Evolutionary conservation across 2,329 filamentous ascomycete species (phyloP).

Genomic region (Colletotrichum simmondsii): DNA sequence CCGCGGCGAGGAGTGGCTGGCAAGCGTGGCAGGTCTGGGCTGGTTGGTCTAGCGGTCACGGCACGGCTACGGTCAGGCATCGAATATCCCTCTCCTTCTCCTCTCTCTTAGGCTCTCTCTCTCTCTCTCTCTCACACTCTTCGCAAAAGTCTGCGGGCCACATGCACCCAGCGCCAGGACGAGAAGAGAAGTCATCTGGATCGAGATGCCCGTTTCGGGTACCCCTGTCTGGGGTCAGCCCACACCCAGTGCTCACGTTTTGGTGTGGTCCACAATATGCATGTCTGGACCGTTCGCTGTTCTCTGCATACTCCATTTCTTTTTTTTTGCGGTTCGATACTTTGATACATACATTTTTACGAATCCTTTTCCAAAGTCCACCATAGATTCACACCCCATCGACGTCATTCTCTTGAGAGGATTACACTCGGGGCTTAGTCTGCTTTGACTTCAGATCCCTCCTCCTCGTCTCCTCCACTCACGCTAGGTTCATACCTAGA

Average conservation of each 20-base stretch:
- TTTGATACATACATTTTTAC: no score
- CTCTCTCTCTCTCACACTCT: no score
- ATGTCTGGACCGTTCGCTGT: conserved; percentile 26
- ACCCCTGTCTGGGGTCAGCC: conserved; percentile 24
- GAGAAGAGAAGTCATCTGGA: background rate
- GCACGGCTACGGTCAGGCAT: no score
- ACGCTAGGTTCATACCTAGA: background rate
- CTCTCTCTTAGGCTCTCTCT: background rate
- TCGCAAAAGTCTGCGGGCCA: no score
- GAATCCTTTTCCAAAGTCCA: background rate
- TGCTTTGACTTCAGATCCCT: conserved; percentile 11
- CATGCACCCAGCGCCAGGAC: no score
- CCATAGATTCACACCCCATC: background rate
- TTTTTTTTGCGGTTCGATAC: background rate
- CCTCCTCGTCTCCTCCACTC: no score
- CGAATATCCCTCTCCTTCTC: background rate
- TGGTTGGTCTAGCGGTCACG: no score
- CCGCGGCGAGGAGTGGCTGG: no score
- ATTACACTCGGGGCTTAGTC: background rate
- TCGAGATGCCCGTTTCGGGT: conserved; percentile 32
- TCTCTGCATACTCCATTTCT: background rate
- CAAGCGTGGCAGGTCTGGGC: no score
- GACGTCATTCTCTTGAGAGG: conserved; percentile 19
- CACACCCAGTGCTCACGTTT: background rate
- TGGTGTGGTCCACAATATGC: conserved; percentile 9